Evolutionary conservation across 2,329 filamentous ascomycete genomes (phyloP).

Genomic region (Paecilomyces dactylethromorphus): DNA sequence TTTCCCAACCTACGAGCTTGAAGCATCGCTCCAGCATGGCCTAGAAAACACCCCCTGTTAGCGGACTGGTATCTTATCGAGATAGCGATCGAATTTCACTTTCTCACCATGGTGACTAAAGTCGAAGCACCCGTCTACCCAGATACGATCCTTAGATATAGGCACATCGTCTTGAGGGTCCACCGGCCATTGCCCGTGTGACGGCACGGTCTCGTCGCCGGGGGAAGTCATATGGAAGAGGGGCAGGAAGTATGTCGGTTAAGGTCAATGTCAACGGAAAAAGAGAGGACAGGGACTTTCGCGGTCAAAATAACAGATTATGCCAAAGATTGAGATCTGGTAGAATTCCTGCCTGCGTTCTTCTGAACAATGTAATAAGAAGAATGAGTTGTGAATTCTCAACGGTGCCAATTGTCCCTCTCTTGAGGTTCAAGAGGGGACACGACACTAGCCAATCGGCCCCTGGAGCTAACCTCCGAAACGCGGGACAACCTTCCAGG

Average conservation of each 20-base stretch:
- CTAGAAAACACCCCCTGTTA: constrained; percentile 36
- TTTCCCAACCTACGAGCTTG: constrained; percentile 87
- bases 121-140: constrained; percentile 99
- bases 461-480: not conserved
- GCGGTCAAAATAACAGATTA: not conserved
- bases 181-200: constrained; percentile 56
- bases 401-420: not conserved
- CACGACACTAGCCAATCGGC: not conserved
- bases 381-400: not conserved
- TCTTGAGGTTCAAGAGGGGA: not conserved
- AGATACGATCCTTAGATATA: constrained; percentile 67
- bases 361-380: not conserved
- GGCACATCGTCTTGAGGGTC: constrained; percentile 55
- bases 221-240: constrained; percentile 3
- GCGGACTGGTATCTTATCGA: constrained; percentile 3
- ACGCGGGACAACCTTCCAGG: not conserved
- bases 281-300: not conserved
- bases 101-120: constrained; percentile 87
- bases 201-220: constrained; percentile 39
- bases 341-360: not conserved
- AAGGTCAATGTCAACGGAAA: not conserved
- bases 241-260: not conserved
- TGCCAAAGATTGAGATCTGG: not conserved
- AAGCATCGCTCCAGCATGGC: constrained; percentile 93
- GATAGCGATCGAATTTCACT: not conserved